Conservation (phyloP, 2,329 filamentous ascomycete genomes). For the Hysterium pulicare region DNA sequence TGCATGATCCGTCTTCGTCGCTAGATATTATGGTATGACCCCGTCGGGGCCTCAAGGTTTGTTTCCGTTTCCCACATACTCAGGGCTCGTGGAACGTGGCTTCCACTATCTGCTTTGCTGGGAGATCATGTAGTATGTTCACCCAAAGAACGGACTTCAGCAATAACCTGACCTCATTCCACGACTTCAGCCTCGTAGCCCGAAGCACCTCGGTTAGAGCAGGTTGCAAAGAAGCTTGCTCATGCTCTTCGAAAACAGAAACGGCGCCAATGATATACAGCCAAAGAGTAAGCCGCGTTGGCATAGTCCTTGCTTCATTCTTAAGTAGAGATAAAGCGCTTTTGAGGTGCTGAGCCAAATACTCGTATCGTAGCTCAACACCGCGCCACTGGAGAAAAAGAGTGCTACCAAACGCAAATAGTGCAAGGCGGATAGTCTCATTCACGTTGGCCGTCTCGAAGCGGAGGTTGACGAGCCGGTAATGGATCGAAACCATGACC, state of each 20-base stretch:
- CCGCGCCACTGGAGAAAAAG: slow-evolving; percentile 41
- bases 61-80: not conserved
- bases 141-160: slow-evolving; percentile 6
- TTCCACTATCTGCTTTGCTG: slow-evolving; percentile 1
- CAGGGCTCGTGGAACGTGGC: not conserved
- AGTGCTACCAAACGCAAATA: slow-evolving; percentile 38
- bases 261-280: slow-evolving; percentile 15
- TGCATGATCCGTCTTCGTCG: too few species aligned
- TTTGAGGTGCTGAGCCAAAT: slow-evolving; percentile 10
- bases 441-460: slow-evolving; percentile 12
- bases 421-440: slow-evolving; percentile 39
- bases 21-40: too few species aligned
- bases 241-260: slow-evolving; percentile 1
- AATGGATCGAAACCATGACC: slow-evolving; percentile 42
- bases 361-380: slow-evolving; percentile 13
- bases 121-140: slow-evolving; percentile 1
- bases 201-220: not conserved
- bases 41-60: too few species aligned
- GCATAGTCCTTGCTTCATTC: not conserved
- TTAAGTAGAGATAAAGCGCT: not conserved
- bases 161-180: not conserved
- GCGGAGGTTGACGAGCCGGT: slow-evolving; percentile 33
- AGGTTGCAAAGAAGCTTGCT: slow-evolving; percentile 1
- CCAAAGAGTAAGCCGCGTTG: slow-evolving; percentile 13
- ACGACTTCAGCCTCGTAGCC: not conserved